Evolutionary conservation across 345 rosid genomes (phyloP), one percentile per base, ranked within the genome.

Genomic region (Eucalyptus cladocalyx): DNA sequence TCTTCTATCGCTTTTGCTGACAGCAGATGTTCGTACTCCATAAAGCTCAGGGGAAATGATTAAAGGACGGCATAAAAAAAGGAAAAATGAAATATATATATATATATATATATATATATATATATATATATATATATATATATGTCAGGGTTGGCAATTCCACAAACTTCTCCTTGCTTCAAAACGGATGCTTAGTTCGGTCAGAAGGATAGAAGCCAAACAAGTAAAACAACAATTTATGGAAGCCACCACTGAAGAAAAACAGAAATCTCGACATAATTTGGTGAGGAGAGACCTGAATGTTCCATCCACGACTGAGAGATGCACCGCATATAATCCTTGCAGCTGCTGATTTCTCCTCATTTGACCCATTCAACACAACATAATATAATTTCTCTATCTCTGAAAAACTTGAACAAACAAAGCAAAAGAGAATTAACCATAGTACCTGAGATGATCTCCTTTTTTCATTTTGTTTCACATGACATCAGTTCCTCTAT

Each of bases 301-400:
- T 93, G 93, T 93, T 94, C 97, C 97, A 95, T 90, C 97, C 97
- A 80, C 56, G 89, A 80, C 90, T 92, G 32, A 95, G 93, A 72
- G 97, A 93, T 90, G 96, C 95, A 88, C 97, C 95, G 53, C 97
- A 95, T 28, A 95, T 90, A 93, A 95, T 93, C 90, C 92, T 94
- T 76, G 95, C 95, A 76, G 97, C 97, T 37, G 92, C 94, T n/a
- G 93, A 87, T 90, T 89, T 93, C 92, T 95, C 96, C 88, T 93
- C 95, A 6, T 21, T 91, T 48, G 93, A 90, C 89, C 97, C 97
- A 88, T 89, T 92, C 80, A 95, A 88, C 88, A 96, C 95, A 87
- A 94, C 91, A 90, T 93, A 92, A 91, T 92, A 93, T 88, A 95
- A 56, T 91, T 92, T 94, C 92, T 95, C 94, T 90, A 94, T 87